phyloP scores from a whole-genome alignment of 2,329 filamentous ascomycete genomes.

The Fusarium burgessii region DNA sequence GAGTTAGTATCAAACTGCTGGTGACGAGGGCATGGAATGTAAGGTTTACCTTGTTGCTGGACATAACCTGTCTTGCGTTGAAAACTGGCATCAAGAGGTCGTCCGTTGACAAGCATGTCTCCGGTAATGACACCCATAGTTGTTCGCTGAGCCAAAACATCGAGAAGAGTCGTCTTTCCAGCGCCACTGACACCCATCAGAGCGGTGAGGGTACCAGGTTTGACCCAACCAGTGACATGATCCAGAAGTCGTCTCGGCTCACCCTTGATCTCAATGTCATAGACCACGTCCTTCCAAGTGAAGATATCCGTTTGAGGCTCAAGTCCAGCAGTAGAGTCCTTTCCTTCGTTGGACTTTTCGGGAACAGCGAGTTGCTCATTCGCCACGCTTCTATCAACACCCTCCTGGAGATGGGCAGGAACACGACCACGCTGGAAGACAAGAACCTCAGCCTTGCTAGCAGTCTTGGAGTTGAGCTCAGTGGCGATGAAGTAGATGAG shows the following conservation, averaged over 20 bases:
- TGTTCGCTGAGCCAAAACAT: slow-evolving; percentile 61
- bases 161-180: slow-evolving; percentile 59
- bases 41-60: slow-evolving; percentile 67
- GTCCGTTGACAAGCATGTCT: slow-evolving; percentile 74
- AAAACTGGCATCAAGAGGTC: slow-evolving; percentile 66
- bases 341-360: slow-evolving; percentile 36
- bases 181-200: slow-evolving; percentile 73
- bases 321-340: slow-evolving; percentile 46
- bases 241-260: slow-evolving; percentile 79
- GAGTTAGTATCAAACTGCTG: slow-evolving; percentile 2
- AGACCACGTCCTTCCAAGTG: slow-evolving; percentile 83
- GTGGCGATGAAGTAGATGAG: slow-evolving; percentile 70
- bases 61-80: slow-evolving; percentile 76
- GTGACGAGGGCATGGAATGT: accelerated
- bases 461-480: slow-evolving; percentile 73
- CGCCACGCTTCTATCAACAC: slow-evolving; percentile 41
- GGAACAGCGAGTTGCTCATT: slow-evolving; percentile 49
- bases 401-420: slow-evolving; percentile 55
- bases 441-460: slow-evolving; percentile 75
- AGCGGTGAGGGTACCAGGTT: slow-evolving; percentile 87
- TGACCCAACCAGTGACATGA: slow-evolving; percentile 88
- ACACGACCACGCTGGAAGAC: slow-evolving; percentile 72
- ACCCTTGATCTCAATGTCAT: slow-evolving; percentile 77
- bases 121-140: slow-evolving; percentile 73
- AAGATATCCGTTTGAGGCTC: slow-evolving; percentile 71